phyloP scores from a whole-genome alignment of 2,329 filamentous ascomycete species.

The Aspergillus sp. region DNA sequence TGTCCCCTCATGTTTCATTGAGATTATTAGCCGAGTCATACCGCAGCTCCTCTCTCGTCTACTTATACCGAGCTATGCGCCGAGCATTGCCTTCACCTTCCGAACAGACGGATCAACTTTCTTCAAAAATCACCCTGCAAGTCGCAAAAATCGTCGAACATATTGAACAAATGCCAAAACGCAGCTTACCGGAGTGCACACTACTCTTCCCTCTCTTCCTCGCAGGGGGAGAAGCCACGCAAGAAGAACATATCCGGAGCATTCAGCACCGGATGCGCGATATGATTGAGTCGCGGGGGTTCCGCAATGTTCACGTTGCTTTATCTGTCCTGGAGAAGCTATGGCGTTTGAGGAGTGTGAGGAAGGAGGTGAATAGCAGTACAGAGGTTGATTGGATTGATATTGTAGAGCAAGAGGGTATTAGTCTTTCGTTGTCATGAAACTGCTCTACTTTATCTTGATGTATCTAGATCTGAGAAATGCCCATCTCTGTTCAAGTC shows the following conservation, averaged over 20 bases:
- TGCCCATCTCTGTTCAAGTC: too few relatives aligned
- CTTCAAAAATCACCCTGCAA: neutral
- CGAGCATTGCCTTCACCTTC: neutral
- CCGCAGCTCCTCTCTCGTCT: constrained; percentile 5
- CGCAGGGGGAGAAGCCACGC: constrained; percentile 5
- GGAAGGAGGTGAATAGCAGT: too few relatives aligned
- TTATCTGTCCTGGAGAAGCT: constrained; percentile 6
- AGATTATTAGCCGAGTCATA: constrained; percentile 6
- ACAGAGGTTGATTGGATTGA: too few relatives aligned
- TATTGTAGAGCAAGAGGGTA: too few relatives aligned
- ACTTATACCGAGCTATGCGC: constrained; percentile 4
- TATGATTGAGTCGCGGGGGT: constrained; percentile 11
- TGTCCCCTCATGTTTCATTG: constrained; percentile 3
- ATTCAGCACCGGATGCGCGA: constrained; percentile 8
- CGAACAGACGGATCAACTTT: too few relatives aligned
- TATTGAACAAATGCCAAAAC: neutral
- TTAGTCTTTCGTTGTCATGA: too few relatives aligned
- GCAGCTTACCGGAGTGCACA: neutral
- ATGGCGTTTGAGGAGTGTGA: constrained; percentile 1
- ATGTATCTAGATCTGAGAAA: too few relatives aligned
- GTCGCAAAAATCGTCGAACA: neutral
- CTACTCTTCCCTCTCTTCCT: constrained; percentile 4
- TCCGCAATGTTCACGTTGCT: constrained; percentile 9
- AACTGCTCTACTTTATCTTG: too few relatives aligned
- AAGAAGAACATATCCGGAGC: constrained; percentile 4